Evolutionary conservation across 768 basidiomycete genomes (phyloP), one percentile per base, ranked within the genome.

Genomic region (Serendipita sp.): DNA sequence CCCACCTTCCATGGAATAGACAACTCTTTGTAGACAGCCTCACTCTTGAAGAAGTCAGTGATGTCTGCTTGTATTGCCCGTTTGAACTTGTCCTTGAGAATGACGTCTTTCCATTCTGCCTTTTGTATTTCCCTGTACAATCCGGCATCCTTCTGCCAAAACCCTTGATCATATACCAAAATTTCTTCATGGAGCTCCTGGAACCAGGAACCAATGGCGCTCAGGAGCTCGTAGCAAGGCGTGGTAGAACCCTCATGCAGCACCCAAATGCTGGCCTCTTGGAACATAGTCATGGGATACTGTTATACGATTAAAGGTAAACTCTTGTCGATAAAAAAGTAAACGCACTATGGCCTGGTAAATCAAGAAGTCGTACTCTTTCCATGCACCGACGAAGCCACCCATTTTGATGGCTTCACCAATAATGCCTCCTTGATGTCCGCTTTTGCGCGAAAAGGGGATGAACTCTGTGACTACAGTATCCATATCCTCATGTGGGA

Each of bases 1-100:
- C 44, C 0, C 68, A 85, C 85, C 82, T 90, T 92, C 90, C 90
- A 92, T 0, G 90, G 85, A 65, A 91, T 88, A 0, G 79, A 79
- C 2, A 91, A 77, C 16, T 83, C 80, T 72, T 84, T 85, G 75
- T 91, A 92, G 1, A 86, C 75, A 63, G 77, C 70, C 69, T 89
- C 83, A 0, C 86, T 85, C n/a, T 79, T 76, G 72, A 90, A 91
- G 77, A 93, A 93, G 0, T 85, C 86, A 36, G 82, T 80, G 7
- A 91, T 77, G 54, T 92, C 91, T 69, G 88, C 85, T 74, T 85
- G 79, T 28, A 93, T 66, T 1, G 76, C 74, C 38, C 74, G 75
- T 75, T 92, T 92, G 75, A 85, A 86, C 3, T 78, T 77, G 0
- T 83, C 80, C 66, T 85, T 83, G 66, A 90, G 78, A 63, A 90